These are phyloP conservation scores for Strobilomyces dryophilus DNA, from an alignment of 768 basidiomycete genomes.

Conservation along the genomic window DNA sequence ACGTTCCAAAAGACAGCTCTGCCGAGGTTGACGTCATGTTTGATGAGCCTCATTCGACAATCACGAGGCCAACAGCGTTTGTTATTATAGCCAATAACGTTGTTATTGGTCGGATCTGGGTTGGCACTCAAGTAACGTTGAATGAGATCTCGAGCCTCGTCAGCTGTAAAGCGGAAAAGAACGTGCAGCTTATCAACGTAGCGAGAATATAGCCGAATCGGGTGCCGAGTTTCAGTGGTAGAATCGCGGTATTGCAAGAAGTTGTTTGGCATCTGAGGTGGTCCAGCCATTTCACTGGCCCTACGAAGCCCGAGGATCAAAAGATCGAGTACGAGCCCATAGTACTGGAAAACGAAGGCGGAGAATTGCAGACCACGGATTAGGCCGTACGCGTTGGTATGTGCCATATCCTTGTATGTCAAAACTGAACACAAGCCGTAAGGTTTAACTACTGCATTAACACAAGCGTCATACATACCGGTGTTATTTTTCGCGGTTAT, in stretches of 20 bases:
- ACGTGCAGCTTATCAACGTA: constrained; percentile 95
- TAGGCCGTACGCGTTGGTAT: constrained; percentile 94
- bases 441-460: background rate
- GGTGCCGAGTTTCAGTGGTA: constrained; percentile 92
- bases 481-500: constrained; percentile 99
- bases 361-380: constrained; percentile 99
- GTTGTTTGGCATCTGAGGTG: constrained; percentile 95
- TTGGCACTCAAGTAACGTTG: constrained; percentile 97
- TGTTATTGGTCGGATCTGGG: constrained; percentile 98
- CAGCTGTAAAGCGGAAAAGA: constrained; percentile 95
- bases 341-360: constrained; percentile 98
- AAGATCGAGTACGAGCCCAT: constrained; percentile 92
- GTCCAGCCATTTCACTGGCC: constrained; percentile 98
- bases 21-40: constrained; percentile 98
- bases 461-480: constrained; percentile 31
- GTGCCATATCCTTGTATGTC: constrained; percentile 98
- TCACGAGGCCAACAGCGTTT: constrained; percentile 99
- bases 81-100: constrained; percentile 99
- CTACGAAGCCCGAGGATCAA: constrained; percentile 96
- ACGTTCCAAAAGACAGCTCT: constrained; percentile 99
- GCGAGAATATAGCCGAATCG: constrained; percentile 96
- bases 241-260: constrained; percentile 97
- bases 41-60: constrained; percentile 98
- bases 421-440: constrained; percentile 40
- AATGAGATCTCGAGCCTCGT: constrained; percentile 95